Evolutionary conservation across 306 rosid species (phyloP), one percentile per base, ranked within the genome.

Genomic region (Echinosophora koreensis): DNA sequence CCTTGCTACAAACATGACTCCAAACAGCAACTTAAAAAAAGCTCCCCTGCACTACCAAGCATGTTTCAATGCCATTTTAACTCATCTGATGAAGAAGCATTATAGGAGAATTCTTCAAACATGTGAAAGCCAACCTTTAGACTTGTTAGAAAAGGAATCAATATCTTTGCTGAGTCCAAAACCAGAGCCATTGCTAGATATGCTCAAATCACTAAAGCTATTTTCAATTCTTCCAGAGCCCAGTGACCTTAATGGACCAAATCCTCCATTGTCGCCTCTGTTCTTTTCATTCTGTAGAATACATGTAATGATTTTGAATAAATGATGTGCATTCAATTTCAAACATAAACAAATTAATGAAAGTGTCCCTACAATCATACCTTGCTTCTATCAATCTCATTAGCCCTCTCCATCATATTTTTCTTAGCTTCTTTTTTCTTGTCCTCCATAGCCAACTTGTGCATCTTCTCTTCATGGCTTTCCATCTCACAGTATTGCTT

Each of bases 341-440:
- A 71, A 65, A 17, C 15, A 47, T 41, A 51, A 41, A 18, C 34
- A 63, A 66, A 46, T 61, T 18, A 18, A 37, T 56, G 41, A 69
- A 44, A 56, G 66, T 57, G 11, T 14, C 51, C 74, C 65, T 55
- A 34, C 79, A 77, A 14, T 73, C 77, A 77, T 83, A 95, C 98
- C 97, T 95, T 95, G 98, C 97, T 95, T 82, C 92, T 95, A 88
- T 95, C 97, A 84, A 95, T 95, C 87, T 95, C 98, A 87, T 88
- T 95, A 66, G 97, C 98, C 84, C 92, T 95, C 51, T 92, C 92
- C 84, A 89, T 92, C 98, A 95, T 95, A 66, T 80, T 83, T 85
- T 95, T 97, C 92, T 90, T 92, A 57, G 98, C 92, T 71, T 95
- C 97, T 71, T 95, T 89, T 64, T 92, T 90, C 89, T 95, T 92